Evolutionary conservation across 2,329 filamentous ascomycete species (phyloP).

Genomic region (Laburnicola sp.): DNA sequence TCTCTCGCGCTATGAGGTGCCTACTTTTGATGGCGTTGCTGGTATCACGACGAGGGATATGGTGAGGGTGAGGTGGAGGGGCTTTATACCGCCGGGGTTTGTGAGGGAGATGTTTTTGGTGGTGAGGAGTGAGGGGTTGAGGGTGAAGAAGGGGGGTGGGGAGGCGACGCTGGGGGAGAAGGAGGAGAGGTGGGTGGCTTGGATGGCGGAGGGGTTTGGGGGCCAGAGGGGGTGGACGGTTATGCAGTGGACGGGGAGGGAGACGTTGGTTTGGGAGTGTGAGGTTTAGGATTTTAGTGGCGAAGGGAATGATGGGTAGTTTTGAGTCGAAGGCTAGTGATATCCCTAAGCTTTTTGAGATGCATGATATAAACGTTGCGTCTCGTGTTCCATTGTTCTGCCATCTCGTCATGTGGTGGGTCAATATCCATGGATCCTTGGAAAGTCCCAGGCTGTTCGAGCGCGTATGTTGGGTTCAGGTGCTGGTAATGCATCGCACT

Average conservation of each 20-base stretch:
- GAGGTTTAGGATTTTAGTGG: too few species aligned
- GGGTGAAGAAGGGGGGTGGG: conserved; percentile 16
- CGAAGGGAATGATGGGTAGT: too few species aligned
- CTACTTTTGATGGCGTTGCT: conserved; percentile 43
- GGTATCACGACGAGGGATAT: conserved; percentile 26
- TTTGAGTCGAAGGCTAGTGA: too few species aligned
- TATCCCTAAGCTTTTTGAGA: too few species aligned
- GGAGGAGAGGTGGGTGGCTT: conserved; percentile 33
- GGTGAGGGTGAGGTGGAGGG: conserved; percentile 48
- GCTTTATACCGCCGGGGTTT: conserved; percentile 47
- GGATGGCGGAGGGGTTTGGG: conserved; percentile 38
- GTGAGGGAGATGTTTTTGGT: conserved; percentile 33
- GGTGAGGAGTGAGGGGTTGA: conserved; percentile 26
- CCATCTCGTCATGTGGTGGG: too few species aligned
- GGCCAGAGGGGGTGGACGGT: conserved; percentile 33
- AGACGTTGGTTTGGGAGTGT: conserved; percentile 42
- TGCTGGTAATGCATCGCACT: too few species aligned
- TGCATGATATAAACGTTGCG: too few species aligned
- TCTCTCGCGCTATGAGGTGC: conserved; percentile 68
- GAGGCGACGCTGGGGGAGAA: conserved; percentile 14
- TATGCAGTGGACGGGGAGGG: conserved; percentile 37
- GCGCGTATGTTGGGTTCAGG: too few species aligned
- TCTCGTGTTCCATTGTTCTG: too few species aligned
- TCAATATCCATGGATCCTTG: too few species aligned
- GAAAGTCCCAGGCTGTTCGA: too few species aligned